Conservation (phyloP, 768 basidiomycete genomes). For the Mycena vitilis region DNA sequence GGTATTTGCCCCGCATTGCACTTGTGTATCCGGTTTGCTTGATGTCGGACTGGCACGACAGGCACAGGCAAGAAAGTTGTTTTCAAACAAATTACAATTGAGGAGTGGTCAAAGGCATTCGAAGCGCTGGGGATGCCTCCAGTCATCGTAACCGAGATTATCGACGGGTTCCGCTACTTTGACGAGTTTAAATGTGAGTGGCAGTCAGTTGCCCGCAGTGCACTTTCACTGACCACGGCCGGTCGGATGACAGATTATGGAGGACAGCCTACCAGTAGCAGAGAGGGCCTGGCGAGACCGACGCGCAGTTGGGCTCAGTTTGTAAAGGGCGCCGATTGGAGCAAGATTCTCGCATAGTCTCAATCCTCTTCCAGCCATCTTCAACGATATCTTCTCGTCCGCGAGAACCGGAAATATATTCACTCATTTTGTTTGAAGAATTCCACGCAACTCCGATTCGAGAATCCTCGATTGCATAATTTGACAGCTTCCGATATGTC, state of each 20-base stretch:
- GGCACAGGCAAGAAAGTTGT: conserved; percentile 14
- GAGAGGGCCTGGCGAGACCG: conserved; percentile 9
- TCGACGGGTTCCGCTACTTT: conserved; percentile 5
- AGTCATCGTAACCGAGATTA: background rate
- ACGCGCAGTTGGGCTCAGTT: conserved; percentile 16
- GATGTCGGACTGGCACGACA: no score
- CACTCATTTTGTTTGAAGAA: no score
- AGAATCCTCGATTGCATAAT: no score
- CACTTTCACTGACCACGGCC: background rate
- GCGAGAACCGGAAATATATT: no score
- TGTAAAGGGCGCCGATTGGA: conserved; percentile 21
- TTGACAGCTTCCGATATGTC: no score
- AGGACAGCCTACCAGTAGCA: background rate
- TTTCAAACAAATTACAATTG: conserved; percentile 12
- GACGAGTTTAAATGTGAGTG: conserved; percentile 25
- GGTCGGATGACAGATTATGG: conserved; percentile 11
- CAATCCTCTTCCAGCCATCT: no score
- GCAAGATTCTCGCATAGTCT: conserved; percentile 14
- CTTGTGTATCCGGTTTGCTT: no score
- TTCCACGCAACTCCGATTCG: no score
- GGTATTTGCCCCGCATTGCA: no score
- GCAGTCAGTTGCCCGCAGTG: no score
- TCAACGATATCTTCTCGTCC: no score
- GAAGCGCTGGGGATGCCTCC: background rate
- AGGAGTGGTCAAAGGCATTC: background rate